A percentile compares a stretch with the other conserved stretches of the same genome.
phyloP scores from a whole-genome alignment of 2,329 filamentous ascomycete genomes.

The Alternaria postmessia region DNA sequence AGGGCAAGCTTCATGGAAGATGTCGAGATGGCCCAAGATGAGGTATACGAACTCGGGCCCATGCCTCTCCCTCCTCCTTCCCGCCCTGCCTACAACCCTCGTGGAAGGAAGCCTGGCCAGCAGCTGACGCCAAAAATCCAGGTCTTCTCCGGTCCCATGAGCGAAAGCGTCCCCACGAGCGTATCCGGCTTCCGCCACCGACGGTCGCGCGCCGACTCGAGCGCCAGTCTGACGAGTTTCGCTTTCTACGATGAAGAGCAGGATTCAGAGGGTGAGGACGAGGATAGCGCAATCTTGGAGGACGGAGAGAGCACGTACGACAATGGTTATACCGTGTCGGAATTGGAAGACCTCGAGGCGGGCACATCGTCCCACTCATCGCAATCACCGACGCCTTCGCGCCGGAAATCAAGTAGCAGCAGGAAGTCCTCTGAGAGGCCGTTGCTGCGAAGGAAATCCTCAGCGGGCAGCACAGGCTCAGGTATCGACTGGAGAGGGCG shows the following conservation, averaged over 20 bases:
- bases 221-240: conserved; percentile 72
- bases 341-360: conserved; percentile 60
- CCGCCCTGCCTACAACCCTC: conserved; percentile 15
- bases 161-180: conserved; percentile 94
- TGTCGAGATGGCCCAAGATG: conserved; percentile 98
- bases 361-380: conserved; percentile 33
- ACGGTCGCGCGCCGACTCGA: conserved; percentile 81
- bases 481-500: conserved; percentile 64
- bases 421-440: conserved; percentile 64
- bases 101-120: conserved; percentile 31
- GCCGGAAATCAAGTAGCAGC: conserved; percentile 71
- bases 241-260: conserved; percentile 82
- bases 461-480: conserved; percentile 72
- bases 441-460: conserved; percentile 76
- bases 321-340: conserved; percentile 50
- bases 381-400: conserved; percentile 40
- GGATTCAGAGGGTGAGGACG: conserved; percentile 55
- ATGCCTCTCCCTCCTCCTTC: conserved; percentile 18
- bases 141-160: conserved; percentile 90
- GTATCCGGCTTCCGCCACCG: conserved; percentile 91
- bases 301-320: conserved; percentile 46
- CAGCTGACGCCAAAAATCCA: conserved; percentile 52
- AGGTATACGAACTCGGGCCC: conserved; percentile 65
- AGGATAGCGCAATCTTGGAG: conserved; percentile 45
- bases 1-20: conserved; percentile 80